phyloP scores from a whole-genome alignment of 352 stramenopile species.

The Phytophthora capsici region DNA sequence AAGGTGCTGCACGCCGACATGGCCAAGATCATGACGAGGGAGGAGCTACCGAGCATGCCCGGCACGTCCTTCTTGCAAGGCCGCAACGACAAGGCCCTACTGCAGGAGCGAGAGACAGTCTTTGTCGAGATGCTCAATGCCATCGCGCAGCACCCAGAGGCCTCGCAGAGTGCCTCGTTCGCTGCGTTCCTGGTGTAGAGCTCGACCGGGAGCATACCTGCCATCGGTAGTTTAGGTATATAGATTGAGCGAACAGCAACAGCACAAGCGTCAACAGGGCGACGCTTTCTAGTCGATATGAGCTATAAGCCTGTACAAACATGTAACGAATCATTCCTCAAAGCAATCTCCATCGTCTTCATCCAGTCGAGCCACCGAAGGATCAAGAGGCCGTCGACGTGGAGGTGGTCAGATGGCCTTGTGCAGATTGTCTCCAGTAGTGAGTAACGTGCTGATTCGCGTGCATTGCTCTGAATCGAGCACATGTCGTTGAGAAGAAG shows the following conservation, averaged over 20 bases:
- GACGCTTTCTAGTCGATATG: constrained; percentile 30
- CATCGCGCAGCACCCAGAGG: constrained; percentile 58
- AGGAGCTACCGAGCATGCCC: constrained; percentile 61
- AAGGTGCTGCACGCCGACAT: constrained; percentile 67
- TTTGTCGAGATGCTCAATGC: constrained; percentile 78
- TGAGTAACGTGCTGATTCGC: constrained; percentile 28
- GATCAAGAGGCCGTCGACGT: background rate
- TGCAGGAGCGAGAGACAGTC: constrained; percentile 56
- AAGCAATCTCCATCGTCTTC: background rate
- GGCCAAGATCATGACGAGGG: constrained; percentile 57
- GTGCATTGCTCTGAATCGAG: background rate
- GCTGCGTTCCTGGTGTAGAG: constrained; percentile 53
- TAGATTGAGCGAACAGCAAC: background rate
- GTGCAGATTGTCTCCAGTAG: constrained; percentile 12
- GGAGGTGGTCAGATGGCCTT: background rate
- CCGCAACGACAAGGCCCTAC: constrained; percentile 58
- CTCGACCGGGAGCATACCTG: constrained; percentile 14
- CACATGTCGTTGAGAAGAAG: constrained; percentile 4
- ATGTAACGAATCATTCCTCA: constrained; percentile 13
- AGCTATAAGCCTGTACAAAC: constrained; percentile 32
- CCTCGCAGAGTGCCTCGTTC: constrained; percentile 48
- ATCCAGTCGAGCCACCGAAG: background rate
- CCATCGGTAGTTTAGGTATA: constrained; percentile 30
- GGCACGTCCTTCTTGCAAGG: constrained; percentile 57
- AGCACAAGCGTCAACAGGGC: background rate